phyloP scores from a whole-genome alignment of 768 basidiomycete genomes.

The Suillus fuscotomentosus region DNA sequence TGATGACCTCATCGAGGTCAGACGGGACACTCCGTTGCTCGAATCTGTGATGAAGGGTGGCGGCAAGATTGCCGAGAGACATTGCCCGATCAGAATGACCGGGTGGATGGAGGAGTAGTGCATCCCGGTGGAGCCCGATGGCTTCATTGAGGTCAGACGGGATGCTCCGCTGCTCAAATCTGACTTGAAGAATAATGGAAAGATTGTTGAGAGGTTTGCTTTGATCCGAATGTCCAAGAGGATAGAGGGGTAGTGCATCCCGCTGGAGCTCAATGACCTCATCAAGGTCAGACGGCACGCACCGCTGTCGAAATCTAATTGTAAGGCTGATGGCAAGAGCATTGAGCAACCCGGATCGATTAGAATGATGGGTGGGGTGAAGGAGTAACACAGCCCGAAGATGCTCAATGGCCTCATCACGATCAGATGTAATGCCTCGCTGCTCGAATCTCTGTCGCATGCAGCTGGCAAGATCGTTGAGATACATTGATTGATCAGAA shows the following conservation, averaged over 20 bases:
- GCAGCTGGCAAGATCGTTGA: constrained; percentile 12
- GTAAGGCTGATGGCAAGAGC: constrained; percentile 2
- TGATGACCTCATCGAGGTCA: constrained; percentile 13
- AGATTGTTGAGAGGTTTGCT: too few relatives aligned
- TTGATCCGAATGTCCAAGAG: too few relatives aligned
- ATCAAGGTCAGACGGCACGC: constrained; percentile 22
- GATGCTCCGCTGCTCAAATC: too few relatives aligned
- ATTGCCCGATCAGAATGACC: background rate
- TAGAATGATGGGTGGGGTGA: too few relatives aligned
- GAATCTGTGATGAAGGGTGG: too few relatives aligned
- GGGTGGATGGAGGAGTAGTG: constrained; percentile 1
- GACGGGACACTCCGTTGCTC: constrained; percentile 2
- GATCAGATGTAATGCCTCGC: constrained; percentile 10
- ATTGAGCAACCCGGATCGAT: too few relatives aligned
- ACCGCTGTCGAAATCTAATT: constrained; percentile 5
- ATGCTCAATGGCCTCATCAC: constrained; percentile 8
- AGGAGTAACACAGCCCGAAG: too few relatives aligned
- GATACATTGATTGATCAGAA: constrained; percentile 10
- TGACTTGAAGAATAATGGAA: too few relatives aligned
- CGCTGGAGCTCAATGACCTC: constrained; percentile 17
- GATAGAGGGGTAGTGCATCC: too few relatives aligned
- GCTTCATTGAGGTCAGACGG: too few relatives aligned
- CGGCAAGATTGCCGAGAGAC: too few relatives aligned
- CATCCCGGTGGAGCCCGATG: background rate
- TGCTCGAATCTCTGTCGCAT: constrained; percentile 2